Conservation (phyloP, 2,329 filamentous ascomycete genomes). For the Arachnopeziza araneosa region DNA sequence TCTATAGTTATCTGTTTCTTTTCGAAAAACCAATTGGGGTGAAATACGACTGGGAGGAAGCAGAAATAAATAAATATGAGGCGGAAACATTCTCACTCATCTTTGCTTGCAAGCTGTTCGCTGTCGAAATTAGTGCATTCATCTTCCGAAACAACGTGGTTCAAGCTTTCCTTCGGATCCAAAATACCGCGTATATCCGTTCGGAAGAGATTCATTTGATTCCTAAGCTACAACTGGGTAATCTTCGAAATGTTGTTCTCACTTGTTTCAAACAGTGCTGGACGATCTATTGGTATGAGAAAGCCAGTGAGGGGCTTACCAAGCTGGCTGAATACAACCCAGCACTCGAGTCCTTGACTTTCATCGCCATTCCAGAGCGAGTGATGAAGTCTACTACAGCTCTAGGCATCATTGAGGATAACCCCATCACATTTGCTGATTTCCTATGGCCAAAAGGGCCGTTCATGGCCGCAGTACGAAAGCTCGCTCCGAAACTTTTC, state of each 20-base stretch:
- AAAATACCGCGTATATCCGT: not conserved
- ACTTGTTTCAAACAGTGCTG: slow-evolving; percentile 17
- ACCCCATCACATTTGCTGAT: slow-evolving; percentile 20
- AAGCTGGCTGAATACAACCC: slow-evolving; percentile 14
- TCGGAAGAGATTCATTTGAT: slow-evolving; percentile 4
- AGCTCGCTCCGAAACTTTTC: slow-evolving; percentile 18
- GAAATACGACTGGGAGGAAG: slow-evolving; percentile 17
- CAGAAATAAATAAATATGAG: slow-evolving; percentile 12
- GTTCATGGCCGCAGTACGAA: slow-evolving; percentile 18
- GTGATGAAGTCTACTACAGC: slow-evolving; percentile 11
- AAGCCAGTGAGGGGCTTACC: slow-evolving; percentile 12
- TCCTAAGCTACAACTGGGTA: slow-evolving; percentile 3
- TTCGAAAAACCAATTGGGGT: slow-evolving; percentile 20
- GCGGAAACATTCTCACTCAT: slow-evolving; percentile 10
- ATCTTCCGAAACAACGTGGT: slow-evolving; percentile 24
- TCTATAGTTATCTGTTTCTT: slow-evolving; percentile 21
- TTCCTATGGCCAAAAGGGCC: slow-evolving; percentile 17
- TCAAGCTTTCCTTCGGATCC: slow-evolving; percentile 17
- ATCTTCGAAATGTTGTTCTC: slow-evolving; percentile 20
- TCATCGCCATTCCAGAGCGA: slow-evolving; percentile 17
- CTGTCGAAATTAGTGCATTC: slow-evolving; percentile 16
- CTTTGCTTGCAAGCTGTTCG: slow-evolving; percentile 22
- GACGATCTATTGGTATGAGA: slow-evolving; percentile 15
- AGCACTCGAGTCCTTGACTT: slow-evolving; percentile 18
- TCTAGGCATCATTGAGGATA: slow-evolving; percentile 7